A percentile compares a stretch with the other conserved stretches of the same genome.
Conservation (phyloP, 2,329 filamentous ascomycete genomes). For the Nemania sp. region DNA sequence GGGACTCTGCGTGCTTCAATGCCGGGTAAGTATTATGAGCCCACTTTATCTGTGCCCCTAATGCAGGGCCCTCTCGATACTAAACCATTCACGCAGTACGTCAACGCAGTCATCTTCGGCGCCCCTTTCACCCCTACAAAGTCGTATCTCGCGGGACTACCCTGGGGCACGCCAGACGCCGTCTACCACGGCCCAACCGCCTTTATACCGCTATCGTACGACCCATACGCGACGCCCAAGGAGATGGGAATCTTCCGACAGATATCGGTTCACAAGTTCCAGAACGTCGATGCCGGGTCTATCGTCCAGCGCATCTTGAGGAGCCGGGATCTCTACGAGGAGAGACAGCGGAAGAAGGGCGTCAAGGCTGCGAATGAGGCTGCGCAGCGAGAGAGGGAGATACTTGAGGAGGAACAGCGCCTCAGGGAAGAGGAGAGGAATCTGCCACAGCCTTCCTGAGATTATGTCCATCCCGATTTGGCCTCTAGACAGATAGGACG, state of each 20-base stretch:
- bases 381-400: conserved; percentile 64
- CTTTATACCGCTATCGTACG: conserved; percentile 81
- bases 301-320: conserved; percentile 91
- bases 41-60: background rate
- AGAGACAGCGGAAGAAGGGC: conserved; percentile 86
- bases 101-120: conserved; percentile 85
- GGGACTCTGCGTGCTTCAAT: conserved; percentile 92
- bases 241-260: conserved; percentile 82
- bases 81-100: conserved; percentile 62
- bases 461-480: background rate
- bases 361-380: conserved; percentile 81
- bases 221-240: conserved; percentile 81
- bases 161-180: conserved; percentile 73
- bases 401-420: conserved; percentile 63
- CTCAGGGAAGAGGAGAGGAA: conserved; percentile 49
- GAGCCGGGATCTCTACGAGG: conserved; percentile 86
- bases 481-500: background rate
- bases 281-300: conserved; percentile 86
- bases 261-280: conserved; percentile 76
- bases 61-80: background rate
- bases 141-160: conserved; percentile 74
- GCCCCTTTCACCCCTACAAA: conserved; percentile 86
- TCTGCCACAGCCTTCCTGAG: background rate
- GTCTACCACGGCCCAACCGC: conserved; percentile 97
- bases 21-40: conserved; percentile 64